Base-by-base conservation (phyloP, 192 early-diverging fungal genomes). In the Umbelopsis ramanniana region DNA sequence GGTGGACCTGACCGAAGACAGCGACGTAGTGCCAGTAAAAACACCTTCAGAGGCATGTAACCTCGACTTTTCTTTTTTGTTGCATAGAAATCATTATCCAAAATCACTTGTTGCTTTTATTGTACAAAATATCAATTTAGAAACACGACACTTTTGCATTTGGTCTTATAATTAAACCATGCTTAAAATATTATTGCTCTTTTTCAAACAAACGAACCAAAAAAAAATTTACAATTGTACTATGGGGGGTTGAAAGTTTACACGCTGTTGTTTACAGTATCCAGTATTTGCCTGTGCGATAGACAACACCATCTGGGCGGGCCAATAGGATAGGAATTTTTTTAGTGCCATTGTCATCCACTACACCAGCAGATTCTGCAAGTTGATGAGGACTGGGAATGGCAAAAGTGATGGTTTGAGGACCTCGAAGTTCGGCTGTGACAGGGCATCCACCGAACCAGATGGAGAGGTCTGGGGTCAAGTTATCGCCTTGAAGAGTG, bases 401-500 rank as follows among this genome's bases (percentile, higher is more conserved):
- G 35, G 72, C 75, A 21, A 81, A 84, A 14, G 76, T 69, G 15
- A 86, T 38, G 17, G 70, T 68, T 22, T 88, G 82, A 3, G 76
- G 74, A 4, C 78, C 84, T 21, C 83, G 79, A 66, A 78, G 74
- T 26, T 85, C 83, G 0, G 55, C 2, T 82, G 82, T 19, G 82
- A 81, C 53, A 81, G 76, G 46, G 84, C 74, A 66, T 86, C 88
- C 33, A 29, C 88, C 92, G 74, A 94, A 91, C 83, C 87, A 84
- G 26, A 94, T 84, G 4, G 82, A 83, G 74, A 94, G 79, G 66
- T 92, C 89, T 2, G 86, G 85, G 1, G 86, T 76, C 48, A 92
- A 89, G 45, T 91, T 90, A 35, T 90, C 81, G 12, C 92, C 92
- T 29, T 86, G 81, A n/a, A 94, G 71, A 35, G 84, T 87, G 52